A percentile compares a stretch with the other conserved stretches of the same genome.
phyloP scores from a whole-genome alignment of 805 yeast species.

The Schizosaccharomyces lindneri region DNA sequence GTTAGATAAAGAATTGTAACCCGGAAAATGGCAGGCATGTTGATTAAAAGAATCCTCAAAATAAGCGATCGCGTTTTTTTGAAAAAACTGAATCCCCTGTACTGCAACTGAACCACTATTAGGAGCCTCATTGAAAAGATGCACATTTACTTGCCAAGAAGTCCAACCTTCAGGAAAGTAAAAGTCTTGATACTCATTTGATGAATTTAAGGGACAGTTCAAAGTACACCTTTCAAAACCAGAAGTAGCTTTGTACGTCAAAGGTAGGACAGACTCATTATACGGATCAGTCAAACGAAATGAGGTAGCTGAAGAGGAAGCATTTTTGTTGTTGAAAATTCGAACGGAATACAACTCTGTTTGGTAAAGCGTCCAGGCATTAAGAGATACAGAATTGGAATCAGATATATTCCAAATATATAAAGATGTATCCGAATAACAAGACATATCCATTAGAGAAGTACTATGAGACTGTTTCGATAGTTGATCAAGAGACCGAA shows the following conservation, averaged over 20 bases:
- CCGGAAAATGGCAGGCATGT: background rate
- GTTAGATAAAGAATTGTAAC: background rate
- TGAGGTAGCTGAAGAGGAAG: background rate
- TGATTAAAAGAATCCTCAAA: background rate
- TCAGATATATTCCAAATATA: background rate
- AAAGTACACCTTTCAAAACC: background rate
- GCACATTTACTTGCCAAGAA: background rate
- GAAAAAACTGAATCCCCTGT: background rate
- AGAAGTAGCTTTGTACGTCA: background rate
- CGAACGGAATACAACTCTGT: background rate
- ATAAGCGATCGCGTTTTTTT: background rate
- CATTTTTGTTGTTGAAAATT: background rate
- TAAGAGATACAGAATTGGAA: background rate
- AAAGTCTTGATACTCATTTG: background rate
- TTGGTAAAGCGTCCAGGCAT: background rate
- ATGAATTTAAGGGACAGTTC: background rate
- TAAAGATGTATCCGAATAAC: background rate
- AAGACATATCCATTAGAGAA: background rate
- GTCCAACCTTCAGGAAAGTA: background rate
- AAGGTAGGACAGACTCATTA: background rate
- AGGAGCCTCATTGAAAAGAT: slow-evolving; percentile 32
- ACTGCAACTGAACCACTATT: slow-evolving; percentile 98
- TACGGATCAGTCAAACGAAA: background rate
- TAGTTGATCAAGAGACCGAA: background rate
- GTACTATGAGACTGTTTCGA: background rate